These are phyloP conservation scores for Hemerocallis citrina DNA, from an alignment of 106 monocot genomes.

Conservation along the genomic window DNA sequence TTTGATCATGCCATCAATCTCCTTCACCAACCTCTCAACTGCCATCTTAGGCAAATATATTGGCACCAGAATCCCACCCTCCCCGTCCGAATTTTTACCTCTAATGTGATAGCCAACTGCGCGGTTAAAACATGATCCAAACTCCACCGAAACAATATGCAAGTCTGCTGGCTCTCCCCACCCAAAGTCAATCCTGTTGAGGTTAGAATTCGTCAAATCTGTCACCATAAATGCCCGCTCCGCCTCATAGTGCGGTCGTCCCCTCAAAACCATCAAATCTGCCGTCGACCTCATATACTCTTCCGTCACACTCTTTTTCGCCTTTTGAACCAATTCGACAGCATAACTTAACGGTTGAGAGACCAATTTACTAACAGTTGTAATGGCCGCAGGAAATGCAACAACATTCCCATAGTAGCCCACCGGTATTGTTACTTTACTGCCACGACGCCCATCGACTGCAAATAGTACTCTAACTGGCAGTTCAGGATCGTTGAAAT, in stretches of 20 bases:
- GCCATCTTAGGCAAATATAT: too few species aligned
- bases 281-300: slow-evolving; percentile 51
- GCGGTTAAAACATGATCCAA: too few species aligned
- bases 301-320: slow-evolving; percentile 31
- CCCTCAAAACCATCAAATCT: slow-evolving; percentile 42
- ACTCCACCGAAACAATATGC: too few species aligned
- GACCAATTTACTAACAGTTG: slow-evolving; percentile 28
- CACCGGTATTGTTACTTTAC: too few species aligned
- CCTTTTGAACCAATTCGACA: slow-evolving; percentile 28
- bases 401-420: slow-evolving; percentile 71
- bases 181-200: slow-evolving; percentile 44
- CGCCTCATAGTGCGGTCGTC: slow-evolving; percentile 33
- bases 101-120: too few species aligned
- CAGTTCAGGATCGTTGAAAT: too few species aligned
- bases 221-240: slow-evolving; percentile 39
- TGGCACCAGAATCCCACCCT: too few species aligned
- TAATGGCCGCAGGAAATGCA: slow-evolving; percentile 32
- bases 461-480: too few species aligned
- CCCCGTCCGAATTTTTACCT: too few species aligned
- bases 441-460: too few species aligned
- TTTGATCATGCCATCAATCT: too few species aligned
- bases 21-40: too few species aligned
- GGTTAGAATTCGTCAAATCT: slow-evolving; percentile 37
- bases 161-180: slow-evolving; percentile 66
- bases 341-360: slow-evolving; percentile 36